These are phyloP conservation scores for Colletotrichum sp. DNA, from an alignment of 2,329 filamentous ascomycete species.

Conservation along the genomic window DNA sequence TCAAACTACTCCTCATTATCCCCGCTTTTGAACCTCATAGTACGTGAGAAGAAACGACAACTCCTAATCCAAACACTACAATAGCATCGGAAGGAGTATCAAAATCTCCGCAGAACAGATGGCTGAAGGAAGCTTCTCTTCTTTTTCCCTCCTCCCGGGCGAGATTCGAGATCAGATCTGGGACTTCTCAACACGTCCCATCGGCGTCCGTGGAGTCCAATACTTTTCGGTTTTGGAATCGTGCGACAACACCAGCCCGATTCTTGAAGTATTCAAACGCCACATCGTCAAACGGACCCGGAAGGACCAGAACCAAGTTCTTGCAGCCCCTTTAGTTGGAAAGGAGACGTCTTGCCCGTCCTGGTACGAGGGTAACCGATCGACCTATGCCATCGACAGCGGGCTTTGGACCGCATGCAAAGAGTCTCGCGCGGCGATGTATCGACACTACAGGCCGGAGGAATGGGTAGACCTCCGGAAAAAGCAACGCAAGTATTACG, in stretches of 20 bases:
- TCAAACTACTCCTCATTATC: rapidly evolving
- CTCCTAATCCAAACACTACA: not conserved
- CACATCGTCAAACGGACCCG: not conserved
- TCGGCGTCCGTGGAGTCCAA: not conserved
- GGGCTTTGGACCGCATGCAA: not conserved
- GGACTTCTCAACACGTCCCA: not conserved
- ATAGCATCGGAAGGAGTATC: rapidly evolving
- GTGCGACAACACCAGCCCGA: rapidly evolving
- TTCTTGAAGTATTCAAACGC: rapidly evolving
- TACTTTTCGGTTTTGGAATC: not conserved
- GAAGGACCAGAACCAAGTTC: not conserved
- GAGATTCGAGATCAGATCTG: not conserved
- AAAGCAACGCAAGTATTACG: not conserved
- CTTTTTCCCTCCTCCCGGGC: not conserved
- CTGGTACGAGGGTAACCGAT: not conserved
- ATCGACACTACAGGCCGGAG: not conserved
- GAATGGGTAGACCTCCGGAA: not conserved
- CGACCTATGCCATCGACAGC: not conserved
- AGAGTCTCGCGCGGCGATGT: not conserved
- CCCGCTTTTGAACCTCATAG: too few relatives aligned
- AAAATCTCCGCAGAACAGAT: rapidly evolving
- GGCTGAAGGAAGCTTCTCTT: not conserved
- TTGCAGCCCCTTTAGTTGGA: not conserved
- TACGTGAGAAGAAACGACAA: rapidly evolving
- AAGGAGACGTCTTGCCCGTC: not conserved